phyloP scores from a whole-genome alignment of 306 rosid species.

The Chamaecrista fasciculata region DNA sequence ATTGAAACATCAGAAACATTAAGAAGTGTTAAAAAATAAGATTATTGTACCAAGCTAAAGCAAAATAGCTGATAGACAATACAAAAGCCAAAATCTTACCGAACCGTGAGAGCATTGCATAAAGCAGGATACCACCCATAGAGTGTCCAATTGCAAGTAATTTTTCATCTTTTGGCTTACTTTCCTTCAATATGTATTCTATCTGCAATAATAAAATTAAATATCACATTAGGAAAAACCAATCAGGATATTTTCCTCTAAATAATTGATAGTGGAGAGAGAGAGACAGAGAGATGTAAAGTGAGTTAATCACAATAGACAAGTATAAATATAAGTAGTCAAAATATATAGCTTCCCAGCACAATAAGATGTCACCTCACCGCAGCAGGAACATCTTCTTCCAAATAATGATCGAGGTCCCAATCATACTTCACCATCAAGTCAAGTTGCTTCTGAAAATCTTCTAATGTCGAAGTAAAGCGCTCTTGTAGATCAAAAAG shows the following conservation, averaged over 20 bases:
- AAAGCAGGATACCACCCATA: conserved; percentile 98
- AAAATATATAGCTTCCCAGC: conserved; percentile 36
- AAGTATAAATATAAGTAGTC: conserved; percentile 21
- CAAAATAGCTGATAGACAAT: conserved; percentile 14
- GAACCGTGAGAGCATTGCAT: conserved; percentile 74
- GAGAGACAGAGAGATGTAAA: conserved; percentile 2
- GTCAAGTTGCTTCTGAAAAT: conserved; percentile 95
- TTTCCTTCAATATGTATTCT: conserved; percentile 72
- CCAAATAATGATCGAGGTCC: conserved; percentile 95
- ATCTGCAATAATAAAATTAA: conserved; percentile 49
- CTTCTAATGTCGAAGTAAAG: conserved; percentile 75
- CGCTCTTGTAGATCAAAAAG: conserved; percentile 84
- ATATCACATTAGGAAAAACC: conserved; percentile 25
- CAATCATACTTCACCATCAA: conserved; percentile 93
- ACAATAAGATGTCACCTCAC: conserved; percentile 88
- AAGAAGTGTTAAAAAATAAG: neutral
- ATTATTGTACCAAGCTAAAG: conserved; percentile 14
- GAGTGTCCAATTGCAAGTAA: conserved; percentile 98
- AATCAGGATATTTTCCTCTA: conserved; percentile 9
- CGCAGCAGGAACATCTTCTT: conserved; percentile 96
- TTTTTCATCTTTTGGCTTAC: conserved; percentile 88
- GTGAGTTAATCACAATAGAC: conserved; percentile 9
- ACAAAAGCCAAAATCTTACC: conserved; percentile 52
- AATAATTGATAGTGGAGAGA: conserved; percentile 13
- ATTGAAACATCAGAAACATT: conserved; percentile 13